phyloP scores from a whole-genome alignment of 345 rosid genomes.

The Eucalyptus erythrocorys region DNA sequence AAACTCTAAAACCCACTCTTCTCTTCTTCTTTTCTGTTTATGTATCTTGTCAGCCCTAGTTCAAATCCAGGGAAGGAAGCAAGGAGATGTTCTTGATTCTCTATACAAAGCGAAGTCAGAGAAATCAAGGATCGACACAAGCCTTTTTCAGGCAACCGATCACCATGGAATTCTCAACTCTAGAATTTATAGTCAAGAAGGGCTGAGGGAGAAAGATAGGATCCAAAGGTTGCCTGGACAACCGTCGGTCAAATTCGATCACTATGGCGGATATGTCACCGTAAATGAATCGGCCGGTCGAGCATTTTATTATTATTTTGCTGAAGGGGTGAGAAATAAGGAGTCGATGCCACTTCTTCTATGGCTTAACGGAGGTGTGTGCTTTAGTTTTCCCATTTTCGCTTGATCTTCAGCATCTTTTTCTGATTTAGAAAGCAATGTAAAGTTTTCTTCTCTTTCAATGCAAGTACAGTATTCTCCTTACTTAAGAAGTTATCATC shows the following conservation, averaged over 20 bases:
- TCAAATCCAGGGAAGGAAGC: not conserved
- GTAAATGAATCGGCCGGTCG: slow-evolving; percentile 45
- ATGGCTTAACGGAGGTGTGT: slow-evolving; percentile 79
- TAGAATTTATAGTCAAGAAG: slow-evolving; percentile 6
- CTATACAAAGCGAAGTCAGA: slow-evolving; percentile 9
- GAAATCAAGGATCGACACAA: slow-evolving; percentile 2
- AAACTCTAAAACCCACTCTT: not conserved
- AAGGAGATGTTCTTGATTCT: slow-evolving; percentile 7
- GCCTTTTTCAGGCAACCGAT: not conserved
- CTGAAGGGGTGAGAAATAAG: slow-evolving; percentile 27
- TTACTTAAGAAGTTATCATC: not conserved
- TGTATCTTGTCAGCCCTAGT: not conserved
- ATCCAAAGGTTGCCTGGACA: slow-evolving; percentile 53
- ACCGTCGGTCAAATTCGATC: slow-evolving; percentile 32
- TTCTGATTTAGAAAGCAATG: too few species aligned
- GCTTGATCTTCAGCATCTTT: not conserved
- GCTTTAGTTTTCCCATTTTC: not conserved
- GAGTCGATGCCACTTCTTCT: slow-evolving; percentile 59
- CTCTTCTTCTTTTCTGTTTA: not conserved
- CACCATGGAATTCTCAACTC: not conserved
- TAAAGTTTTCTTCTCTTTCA: too few species aligned
- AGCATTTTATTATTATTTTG: slow-evolving; percentile 58
- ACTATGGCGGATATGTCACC: slow-evolving; percentile 60
- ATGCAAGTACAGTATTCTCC: not conserved
- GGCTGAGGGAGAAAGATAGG: slow-evolving; percentile 5